Evolutionary conservation across 1,139 yeast genomes (phyloP), one percentile per base, ranked within the genome.

Genomic region (Kurtzmaniella quercitrusa): DNA sequence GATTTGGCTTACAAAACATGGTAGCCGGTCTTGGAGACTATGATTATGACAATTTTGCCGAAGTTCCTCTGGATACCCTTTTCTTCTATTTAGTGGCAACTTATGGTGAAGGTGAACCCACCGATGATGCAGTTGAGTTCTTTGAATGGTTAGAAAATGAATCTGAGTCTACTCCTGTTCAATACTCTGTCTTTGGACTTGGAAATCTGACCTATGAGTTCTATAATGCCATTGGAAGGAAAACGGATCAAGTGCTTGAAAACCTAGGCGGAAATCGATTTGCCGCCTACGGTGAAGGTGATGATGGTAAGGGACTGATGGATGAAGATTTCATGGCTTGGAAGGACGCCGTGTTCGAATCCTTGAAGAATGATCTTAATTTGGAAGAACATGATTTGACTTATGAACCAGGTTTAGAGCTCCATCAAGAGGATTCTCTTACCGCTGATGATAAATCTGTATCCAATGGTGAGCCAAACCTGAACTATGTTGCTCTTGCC

Each of bases 71-170:
- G 16, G 78, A 78, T 48, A 63, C 67, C 38, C 74, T 87, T 47
- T 79, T 83, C 15, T 80, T 87, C 41, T 83, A 91, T 59, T 76
- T 93, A 56, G 70, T 89, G 69, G 95, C 98, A 36, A 90, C 97
- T 10, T 93, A 93, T 57, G 98, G 98, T 55, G 98, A 93, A 68
- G 98, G 98, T 58, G 98, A 93, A 61, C 96, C 96, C 52, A 93
- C 98, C 19, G 98, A 93, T 63, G 87, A 87, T 55, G 94, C 98
- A 14, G 79, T 80, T 40, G 83, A 82, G 42, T 89, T 93, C 61
- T 71, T 73, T 55, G 81, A 80, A 43, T 82, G 70, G 60, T 68
- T 85, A 54, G 77, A 75, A 17, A 70, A 73, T 46, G 85, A 79
- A 38, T 81, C 81, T 37, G 82, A 77, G 46, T 77, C 81, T 39